Conservation (phyloP, 2,329 filamentous ascomycete species). For the Sporothrix protearum region DNA sequence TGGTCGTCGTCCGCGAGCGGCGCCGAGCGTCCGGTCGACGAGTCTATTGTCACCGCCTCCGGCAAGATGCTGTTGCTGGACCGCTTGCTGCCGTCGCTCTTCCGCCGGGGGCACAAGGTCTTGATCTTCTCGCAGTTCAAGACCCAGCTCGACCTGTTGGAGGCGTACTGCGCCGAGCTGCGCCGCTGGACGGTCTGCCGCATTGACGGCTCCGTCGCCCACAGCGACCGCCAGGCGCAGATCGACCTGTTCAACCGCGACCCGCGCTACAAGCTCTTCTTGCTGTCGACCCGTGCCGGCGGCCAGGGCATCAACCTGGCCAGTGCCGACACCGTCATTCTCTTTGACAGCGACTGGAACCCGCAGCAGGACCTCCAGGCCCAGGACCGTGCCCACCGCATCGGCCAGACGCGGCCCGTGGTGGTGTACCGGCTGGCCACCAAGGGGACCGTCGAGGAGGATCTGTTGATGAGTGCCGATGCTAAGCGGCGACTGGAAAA, state of each 20-base stretch:
- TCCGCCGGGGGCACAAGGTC: slow-evolving; percentile 76
- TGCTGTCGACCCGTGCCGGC: slow-evolving; percentile 85
- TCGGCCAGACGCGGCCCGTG: slow-evolving; percentile 88
- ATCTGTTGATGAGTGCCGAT: slow-evolving; percentile 79
- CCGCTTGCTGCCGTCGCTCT: slow-evolving; percentile 71
- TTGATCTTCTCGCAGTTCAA: slow-evolving; percentile 97
- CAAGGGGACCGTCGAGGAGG: slow-evolving; percentile 87
- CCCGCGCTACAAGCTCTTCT: slow-evolving; percentile 67
- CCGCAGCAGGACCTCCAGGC: slow-evolving; percentile 96
- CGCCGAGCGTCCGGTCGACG: slow-evolving; percentile 62
- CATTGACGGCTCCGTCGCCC: slow-evolving; percentile 83
- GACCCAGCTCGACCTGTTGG: slow-evolving; percentile 83
- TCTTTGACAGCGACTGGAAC: slow-evolving; percentile 90
- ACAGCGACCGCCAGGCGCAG: slow-evolving; percentile 65
- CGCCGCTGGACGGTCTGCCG: slow-evolving; percentile 78
- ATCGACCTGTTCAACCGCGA: slow-evolving; percentile 71
- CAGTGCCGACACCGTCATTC: slow-evolving; percentile 83
- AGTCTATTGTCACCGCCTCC: slow-evolving; percentile 77
- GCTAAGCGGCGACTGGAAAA: slow-evolving; percentile 91
- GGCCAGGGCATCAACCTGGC: slow-evolving; percentile 95
- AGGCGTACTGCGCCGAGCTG: slow-evolving; percentile 78
- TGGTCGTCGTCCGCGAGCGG: slow-evolving; percentile 32
- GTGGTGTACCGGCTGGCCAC: slow-evolving; percentile 93
- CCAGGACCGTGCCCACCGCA: slow-evolving; percentile 90
- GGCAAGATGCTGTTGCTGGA: slow-evolving; percentile 97